Percentiles rank a stretch among this genome's conserved stretches.
phyloP scores from a whole-genome alignment of 2,329 filamentous ascomycete genomes.

The Pseudonectria buxi region DNA sequence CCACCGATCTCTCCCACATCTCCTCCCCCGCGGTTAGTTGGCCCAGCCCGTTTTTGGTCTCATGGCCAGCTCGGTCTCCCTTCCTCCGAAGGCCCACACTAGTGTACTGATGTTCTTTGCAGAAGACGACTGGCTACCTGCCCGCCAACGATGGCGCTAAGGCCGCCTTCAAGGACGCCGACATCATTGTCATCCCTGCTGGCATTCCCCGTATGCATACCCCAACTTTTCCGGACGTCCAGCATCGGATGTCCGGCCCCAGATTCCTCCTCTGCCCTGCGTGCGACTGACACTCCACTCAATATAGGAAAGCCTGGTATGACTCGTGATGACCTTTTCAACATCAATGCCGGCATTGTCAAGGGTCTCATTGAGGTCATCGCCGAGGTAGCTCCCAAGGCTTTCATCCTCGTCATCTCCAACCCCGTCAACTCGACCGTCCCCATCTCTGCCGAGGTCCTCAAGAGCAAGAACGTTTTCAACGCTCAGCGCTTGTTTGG shows the following conservation, averaged over 20 bases:
- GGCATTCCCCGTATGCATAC: constrained; percentile 81
- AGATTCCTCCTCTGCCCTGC: constrained; percentile 7
- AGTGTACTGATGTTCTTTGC: constrained; percentile 24
- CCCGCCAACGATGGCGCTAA: constrained; percentile 81
- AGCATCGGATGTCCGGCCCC: constrained; percentile 6
- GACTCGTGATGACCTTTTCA: constrained; percentile 99
- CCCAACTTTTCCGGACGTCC: constrained; percentile 12
- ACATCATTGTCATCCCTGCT: constrained; percentile 95
- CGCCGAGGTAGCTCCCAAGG: constrained; percentile 84
- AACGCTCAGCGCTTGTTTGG: constrained; percentile 94
- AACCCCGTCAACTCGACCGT: constrained; percentile 99
- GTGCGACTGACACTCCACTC: constrained; percentile 13
- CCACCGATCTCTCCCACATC: constrained; percentile 95
- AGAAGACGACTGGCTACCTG: constrained; percentile 85
- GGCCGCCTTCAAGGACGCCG: constrained; percentile 81
- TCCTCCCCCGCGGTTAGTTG: constrained; percentile 69
- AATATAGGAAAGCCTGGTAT: constrained; percentile 89
- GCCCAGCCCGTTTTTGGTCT: constrained; percentile 5
- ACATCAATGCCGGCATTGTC: constrained; percentile 98
- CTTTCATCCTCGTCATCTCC: constrained; percentile 93
- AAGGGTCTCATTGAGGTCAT: constrained; percentile 85
- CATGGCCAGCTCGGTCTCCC: constrained; percentile 9
- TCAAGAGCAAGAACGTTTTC: constrained; percentile 90
- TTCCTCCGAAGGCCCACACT: constrained; percentile 14
- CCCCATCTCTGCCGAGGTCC: constrained; percentile 91